Evolutionary conservation across 1,284 basidiomycete species (phyloP), one percentile per base, ranked within the genome.

Genomic region (Marasmius tenuissimus): DNA sequence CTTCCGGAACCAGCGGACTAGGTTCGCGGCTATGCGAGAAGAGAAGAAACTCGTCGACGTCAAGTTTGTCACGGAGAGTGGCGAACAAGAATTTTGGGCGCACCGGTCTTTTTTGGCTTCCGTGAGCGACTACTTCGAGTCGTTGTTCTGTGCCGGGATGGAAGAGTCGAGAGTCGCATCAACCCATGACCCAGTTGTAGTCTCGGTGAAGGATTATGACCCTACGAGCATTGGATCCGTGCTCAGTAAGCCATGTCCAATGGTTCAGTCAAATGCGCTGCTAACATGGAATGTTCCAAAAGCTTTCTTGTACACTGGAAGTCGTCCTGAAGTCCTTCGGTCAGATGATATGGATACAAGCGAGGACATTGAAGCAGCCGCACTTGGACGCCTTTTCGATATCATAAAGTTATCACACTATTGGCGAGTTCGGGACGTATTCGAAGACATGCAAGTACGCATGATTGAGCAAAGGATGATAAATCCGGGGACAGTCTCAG

Each of bases 21-120:
- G 61, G 10, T 74, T 76, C 60, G 61, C 72, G 33, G 57, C 62
- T 35, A 74, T 74, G 69, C 68, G 77, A n/a, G 47, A 58, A 35
- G 60, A 65, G 12, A 62, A 65, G 27, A 35, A 65, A 34, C 65
- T 76, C 33, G 72, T 72, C 0, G 76, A 78, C 63, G 71, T 76
- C 33, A 54, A 61, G 16, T 74, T 78, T 55, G 49, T 68, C 18
- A 57, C 64, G 9, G 63, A 61, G 18, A 68, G 70, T 20, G 68
- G 33, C 7, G 62, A 65, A 10, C 62, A 60, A 38, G 57, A 59
- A 18, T 65, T 77, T 33, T 65, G 63, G 5, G 76, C 72, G 1
- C 77, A 79, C 63, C 70, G 75, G 2, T 60, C 66, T 10, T 71
- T 75, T 34, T 63, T 79, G 27, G 71, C 73, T 7, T 67, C 71